Percentiles rank a stretch among this genome's conserved stretches.
These are phyloP conservation scores for Pinus tabuliformis DNA, from an alignment of 75 land plant genomes.

Conservation along the genomic window DNA sequence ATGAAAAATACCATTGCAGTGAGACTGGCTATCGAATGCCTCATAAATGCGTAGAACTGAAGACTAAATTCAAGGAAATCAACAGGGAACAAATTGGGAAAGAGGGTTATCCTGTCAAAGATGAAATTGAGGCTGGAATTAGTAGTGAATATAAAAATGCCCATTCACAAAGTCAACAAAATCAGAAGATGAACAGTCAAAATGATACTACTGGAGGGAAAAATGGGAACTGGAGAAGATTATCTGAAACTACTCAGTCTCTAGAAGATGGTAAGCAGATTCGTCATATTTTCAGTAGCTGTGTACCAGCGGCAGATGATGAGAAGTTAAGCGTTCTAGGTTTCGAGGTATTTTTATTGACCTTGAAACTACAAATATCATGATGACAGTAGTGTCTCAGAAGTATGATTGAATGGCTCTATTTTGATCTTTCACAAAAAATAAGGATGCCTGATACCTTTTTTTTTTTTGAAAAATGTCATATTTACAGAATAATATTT, in stretches of 20 bases:
- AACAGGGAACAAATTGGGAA: conserved; percentile 12
- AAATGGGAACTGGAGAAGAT: conserved; percentile 21
- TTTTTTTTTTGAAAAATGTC: no score
- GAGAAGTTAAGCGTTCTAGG: conserved; percentile 65
- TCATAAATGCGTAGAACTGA: conserved; percentile 45
- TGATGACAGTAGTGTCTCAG: no score
- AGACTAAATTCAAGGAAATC: conserved; percentile 15
- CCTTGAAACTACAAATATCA: no score
- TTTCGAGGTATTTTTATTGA: conserved; percentile 59
- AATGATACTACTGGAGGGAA: not conserved
- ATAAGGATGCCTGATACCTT: no score
- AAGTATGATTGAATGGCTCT: no score
- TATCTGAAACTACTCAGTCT: conserved; percentile 26
- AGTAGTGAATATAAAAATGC: not conserved
- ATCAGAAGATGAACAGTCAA: not conserved
- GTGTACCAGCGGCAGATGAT: conserved; percentile 58
- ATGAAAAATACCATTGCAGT: conserved; percentile 63
- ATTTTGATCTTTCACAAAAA: no score
- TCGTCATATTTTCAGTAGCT: conserved; percentile 64
- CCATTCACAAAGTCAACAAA: not conserved
- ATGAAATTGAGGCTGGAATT: not conserved
- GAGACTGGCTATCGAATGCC: conserved; percentile 73
- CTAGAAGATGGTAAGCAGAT: conserved; percentile 7
- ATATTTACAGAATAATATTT: no score
- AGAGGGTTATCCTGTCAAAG: conserved; percentile 15